phyloP scores from a whole-genome alignment of 2,329 filamentous ascomycete genomes.

The Dactylellina parvicollis region DNA sequence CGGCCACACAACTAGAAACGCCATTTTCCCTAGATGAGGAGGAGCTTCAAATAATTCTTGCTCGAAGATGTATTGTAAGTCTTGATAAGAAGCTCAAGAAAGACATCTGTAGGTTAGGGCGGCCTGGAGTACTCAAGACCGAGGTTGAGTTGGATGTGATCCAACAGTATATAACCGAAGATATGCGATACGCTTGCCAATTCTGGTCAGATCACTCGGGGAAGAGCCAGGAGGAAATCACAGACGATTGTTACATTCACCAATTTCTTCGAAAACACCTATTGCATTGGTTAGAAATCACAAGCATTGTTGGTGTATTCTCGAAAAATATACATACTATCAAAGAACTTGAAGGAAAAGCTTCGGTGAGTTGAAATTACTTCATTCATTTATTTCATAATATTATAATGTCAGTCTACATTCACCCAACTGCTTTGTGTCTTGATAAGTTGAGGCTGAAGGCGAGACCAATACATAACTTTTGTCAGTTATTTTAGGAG shows the following conservation, averaged over 20 bases:
- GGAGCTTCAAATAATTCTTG: background rate
- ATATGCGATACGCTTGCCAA: constrained; percentile 10
- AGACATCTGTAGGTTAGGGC: background rate
- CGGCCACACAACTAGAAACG: background rate
- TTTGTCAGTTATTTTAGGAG: too few species aligned
- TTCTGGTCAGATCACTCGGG: background rate
- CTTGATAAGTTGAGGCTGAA: too few species aligned
- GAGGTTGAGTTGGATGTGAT: background rate
- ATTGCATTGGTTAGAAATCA: constrained; percentile 13
- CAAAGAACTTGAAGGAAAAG: background rate
- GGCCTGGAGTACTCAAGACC: background rate
- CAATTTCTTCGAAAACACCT: constrained; percentile 8
- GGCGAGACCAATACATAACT: too few species aligned
- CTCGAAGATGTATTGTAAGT: background rate
- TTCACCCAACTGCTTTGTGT: too few species aligned
- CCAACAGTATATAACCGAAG: background rate
- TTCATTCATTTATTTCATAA: background rate
- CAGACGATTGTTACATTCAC: background rate
- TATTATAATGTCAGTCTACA: too few species aligned
- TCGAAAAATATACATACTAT: background rate
- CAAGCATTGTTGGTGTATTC: background rate
- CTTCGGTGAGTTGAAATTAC: background rate
- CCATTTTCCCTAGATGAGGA: background rate
- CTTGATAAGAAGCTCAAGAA: background rate
- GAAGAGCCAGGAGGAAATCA: background rate